A percentile compares a stretch with the other conserved stretches of the same genome.
phyloP scores from a whole-genome alignment of 176 grass and related monocot species.

The Puya raimondii region DNA sequence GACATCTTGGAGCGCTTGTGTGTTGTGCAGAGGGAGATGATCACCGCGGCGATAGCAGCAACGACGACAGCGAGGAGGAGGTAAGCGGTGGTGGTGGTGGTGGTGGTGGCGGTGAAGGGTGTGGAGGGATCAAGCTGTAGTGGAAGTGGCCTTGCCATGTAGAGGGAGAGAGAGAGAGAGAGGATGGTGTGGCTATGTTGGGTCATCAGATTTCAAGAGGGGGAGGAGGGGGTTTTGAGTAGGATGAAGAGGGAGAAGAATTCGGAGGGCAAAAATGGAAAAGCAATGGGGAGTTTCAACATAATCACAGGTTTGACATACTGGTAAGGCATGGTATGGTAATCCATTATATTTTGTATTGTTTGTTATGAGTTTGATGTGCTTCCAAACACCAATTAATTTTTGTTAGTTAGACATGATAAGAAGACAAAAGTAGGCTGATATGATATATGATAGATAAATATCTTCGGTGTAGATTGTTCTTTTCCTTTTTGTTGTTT shows the following conservation, averaged over 20 bases:
- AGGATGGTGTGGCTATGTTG: background rate
- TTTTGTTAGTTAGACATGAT: no score
- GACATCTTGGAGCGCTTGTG: conserved; percentile 13
- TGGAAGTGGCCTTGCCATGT: background rate
- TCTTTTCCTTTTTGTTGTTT: no score
- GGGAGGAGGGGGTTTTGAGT: background rate
- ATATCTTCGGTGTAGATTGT: no score
- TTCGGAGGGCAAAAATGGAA: background rate
- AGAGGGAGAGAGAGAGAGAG: background rate
- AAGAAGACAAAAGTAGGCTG: no score
- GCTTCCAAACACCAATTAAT: no score
- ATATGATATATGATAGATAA: no score
- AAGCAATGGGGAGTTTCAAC: background rate
- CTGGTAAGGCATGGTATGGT: no score
- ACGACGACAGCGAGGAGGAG: conserved; percentile 3
- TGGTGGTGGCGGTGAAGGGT: background rate
- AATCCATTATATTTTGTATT: no score
- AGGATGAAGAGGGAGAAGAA: background rate
- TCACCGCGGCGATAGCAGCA: background rate
- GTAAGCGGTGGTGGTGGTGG: background rate
- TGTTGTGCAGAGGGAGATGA: conserved; percentile 12
- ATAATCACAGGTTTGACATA: no score
- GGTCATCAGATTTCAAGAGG: background rate
- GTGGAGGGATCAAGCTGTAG: background rate
- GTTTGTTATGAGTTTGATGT: no score